phyloP scores from a whole-genome alignment of 1,284 basidiomycete species.

The Anthracocystis panici-leucophaei region DNA sequence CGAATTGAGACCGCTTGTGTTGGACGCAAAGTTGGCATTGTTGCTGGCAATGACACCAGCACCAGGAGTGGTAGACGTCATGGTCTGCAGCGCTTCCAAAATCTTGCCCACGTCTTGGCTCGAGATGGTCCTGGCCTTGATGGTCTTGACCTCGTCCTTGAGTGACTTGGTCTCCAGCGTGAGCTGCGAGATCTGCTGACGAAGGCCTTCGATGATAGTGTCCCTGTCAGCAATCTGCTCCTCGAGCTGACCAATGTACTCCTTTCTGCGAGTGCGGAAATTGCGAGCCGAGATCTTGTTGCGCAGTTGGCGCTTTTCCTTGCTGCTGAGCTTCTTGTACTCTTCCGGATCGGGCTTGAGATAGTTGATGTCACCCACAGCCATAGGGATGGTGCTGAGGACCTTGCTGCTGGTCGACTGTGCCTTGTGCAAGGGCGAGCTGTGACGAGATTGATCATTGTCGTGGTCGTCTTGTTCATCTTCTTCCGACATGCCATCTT shows the following conservation, averaged over 20 bases:
- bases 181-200: constrained; percentile 83
- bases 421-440: constrained; percentile 13
- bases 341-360: constrained; percentile 82
- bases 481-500: constrained; percentile 48
- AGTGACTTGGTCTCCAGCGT: constrained; percentile 86
- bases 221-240: constrained; percentile 93
- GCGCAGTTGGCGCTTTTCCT: constrained; percentile 93
- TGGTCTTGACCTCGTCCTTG: constrained; percentile 67
- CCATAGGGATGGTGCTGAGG: constrained; percentile 43
- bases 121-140: constrained; percentile 77
- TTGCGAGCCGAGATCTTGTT: constrained; percentile 98
- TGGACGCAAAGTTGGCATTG: neutral
- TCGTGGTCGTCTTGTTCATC: constrained; percentile 46
- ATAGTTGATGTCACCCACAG: constrained; percentile 50
- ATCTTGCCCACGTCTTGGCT: constrained; percentile 61
- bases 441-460: constrained; percentile 19
- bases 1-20: constrained; percentile 4
- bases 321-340: constrained; percentile 92
- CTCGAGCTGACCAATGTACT: constrained; percentile 93
- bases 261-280: constrained; percentile 92
- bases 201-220: constrained; percentile 86
- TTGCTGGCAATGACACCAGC: neutral
- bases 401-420: constrained; percentile 22
- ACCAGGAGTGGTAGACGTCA: constrained; percentile 65
- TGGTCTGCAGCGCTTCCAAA: constrained; percentile 81